Percentiles rank a stretch among this genome's conserved stretches.
Evolutionary conservation across 169 alveolate species (phyloP).

Genomic region (Plasmodium vivax): DNA sequence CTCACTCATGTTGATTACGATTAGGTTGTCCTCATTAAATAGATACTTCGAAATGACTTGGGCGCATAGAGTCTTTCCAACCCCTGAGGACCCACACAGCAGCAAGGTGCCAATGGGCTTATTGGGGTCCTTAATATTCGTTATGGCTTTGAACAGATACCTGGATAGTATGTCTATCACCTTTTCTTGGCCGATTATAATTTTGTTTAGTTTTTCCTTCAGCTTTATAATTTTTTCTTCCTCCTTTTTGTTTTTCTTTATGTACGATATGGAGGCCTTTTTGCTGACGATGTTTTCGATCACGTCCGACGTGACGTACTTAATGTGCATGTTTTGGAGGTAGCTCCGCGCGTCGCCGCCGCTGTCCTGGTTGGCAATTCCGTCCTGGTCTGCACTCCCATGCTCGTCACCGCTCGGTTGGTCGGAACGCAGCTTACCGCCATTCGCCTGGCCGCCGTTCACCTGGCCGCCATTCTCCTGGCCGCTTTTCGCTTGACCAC

Average conservation of each 20-base stretch:
- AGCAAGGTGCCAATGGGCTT: conserved; percentile 90
- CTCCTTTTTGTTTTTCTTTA: conserved; percentile 64
- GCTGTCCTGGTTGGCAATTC: too few relatives aligned
- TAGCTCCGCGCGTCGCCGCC: background rate
- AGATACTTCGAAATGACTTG: conserved; percentile 89
- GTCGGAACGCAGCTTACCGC: too few relatives aligned
- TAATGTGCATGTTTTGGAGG: conserved; percentile 46
- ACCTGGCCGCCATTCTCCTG: background rate
- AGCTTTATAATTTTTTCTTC: conserved; percentile 59
- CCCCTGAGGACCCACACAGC: conserved; percentile 92
- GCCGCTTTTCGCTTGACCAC: background rate
- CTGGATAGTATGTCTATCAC: conserved; percentile 61
- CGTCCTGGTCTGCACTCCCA: background rate
- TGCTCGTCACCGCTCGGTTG: background rate
- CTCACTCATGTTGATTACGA: conserved; percentile 93
- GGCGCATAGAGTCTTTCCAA: conserved; percentile 92
- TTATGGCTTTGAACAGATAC: conserved; percentile 84
- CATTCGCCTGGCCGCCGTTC: background rate
- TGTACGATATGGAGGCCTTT: conserved; percentile 38
- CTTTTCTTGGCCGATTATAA: conserved; percentile 74
- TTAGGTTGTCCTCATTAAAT: conserved; percentile 83
- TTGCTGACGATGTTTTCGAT: conserved; percentile 73
- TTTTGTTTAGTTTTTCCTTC: conserved; percentile 73
- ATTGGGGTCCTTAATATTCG: conserved; percentile 89
- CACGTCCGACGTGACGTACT: conserved; percentile 73